Evolutionary conservation across 169 alveolate species (phyloP).

Genomic region (Sarcocystis neurona): DNA sequence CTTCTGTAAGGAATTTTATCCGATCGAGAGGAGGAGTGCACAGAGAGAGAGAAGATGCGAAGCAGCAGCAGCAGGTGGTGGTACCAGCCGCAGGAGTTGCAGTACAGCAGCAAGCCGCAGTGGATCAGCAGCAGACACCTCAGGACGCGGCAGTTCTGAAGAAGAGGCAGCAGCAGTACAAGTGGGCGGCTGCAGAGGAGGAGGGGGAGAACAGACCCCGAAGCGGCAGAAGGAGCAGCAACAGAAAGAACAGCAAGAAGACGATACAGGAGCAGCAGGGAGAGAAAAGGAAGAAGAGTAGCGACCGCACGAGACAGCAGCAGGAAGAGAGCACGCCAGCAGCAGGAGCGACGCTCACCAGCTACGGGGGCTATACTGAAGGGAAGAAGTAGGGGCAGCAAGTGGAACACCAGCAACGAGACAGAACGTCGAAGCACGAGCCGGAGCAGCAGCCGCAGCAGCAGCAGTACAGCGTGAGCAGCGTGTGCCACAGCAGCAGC

Average conservation of each 20-base stretch:
- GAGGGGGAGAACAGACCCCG: too few species aligned
- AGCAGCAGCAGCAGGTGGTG: too few species aligned
- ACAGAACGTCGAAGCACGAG: neutral
- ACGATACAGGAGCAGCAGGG: neutral
- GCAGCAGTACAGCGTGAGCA: neutral
- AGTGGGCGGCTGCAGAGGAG: too few species aligned
- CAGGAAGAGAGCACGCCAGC: neutral
- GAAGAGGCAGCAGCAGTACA: too few species aligned
- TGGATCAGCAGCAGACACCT: too few species aligned
- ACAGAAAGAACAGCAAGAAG: neutral
- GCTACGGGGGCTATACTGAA: neutral
- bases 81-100: too few species aligned
- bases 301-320: neutral
- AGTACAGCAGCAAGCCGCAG: too few species aligned
- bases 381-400: neutral
- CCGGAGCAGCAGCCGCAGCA: conserved; percentile 9
- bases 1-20: too few species aligned
- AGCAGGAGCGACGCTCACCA: neutral
- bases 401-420: conserved; percentile 14
- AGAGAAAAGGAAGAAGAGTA: neutral
- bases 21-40: too few species aligned
- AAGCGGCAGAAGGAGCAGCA: conserved; percentile 18
- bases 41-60: too few species aligned
- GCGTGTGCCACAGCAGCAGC: neutral
- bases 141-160: too few species aligned